Conservation (phyloP, 257 asterid genomes). For the Verbascum thapsus region DNA sequence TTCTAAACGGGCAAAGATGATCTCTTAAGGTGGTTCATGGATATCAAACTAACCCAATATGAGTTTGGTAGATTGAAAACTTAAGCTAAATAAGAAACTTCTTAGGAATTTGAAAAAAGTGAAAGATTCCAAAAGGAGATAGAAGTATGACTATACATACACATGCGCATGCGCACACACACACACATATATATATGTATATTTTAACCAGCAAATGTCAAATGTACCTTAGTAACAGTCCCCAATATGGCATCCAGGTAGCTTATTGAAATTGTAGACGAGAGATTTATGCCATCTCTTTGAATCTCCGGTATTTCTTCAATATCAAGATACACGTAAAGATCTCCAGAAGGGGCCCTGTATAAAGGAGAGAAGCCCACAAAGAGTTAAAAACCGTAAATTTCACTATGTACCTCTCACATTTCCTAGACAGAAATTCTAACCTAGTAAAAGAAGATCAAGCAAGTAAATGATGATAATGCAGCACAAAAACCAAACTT, state of each 20-base stretch:
- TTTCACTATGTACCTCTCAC: background rate
- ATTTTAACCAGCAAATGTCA: conserved; percentile 21
- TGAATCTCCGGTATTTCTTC: conserved; percentile 92
- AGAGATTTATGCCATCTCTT: conserved; percentile 93
- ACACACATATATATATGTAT: background rate
- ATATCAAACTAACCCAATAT: conserved; percentile 7
- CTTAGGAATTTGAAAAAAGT: background rate
- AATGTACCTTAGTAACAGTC: conserved; percentile 63
- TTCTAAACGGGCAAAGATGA: background rate
- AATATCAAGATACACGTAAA: conserved; percentile 91
- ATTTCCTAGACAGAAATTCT: conserved; percentile 3
- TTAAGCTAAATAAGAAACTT: background rate
- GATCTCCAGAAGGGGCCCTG: conserved; percentile 94
- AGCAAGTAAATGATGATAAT: conserved; percentile 16
- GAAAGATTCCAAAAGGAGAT: background rate
- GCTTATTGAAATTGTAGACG: conserved; percentile 71
- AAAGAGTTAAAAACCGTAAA: conserved; percentile 21
- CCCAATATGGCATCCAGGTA: conserved; percentile 96
- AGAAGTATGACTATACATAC: too few relatives aligned
- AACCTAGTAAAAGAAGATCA: conserved; percentile 16
- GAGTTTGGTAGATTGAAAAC: conserved; percentile 4
- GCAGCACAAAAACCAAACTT: background rate
- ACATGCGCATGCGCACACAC: too few relatives aligned
- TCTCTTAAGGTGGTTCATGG: background rate
- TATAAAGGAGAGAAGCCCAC: conserved; percentile 28